These are phyloP conservation scores for Amborella trichopoda DNA, from an alignment of 164 flowering plant genomes.

Conservation along the genomic window DNA sequence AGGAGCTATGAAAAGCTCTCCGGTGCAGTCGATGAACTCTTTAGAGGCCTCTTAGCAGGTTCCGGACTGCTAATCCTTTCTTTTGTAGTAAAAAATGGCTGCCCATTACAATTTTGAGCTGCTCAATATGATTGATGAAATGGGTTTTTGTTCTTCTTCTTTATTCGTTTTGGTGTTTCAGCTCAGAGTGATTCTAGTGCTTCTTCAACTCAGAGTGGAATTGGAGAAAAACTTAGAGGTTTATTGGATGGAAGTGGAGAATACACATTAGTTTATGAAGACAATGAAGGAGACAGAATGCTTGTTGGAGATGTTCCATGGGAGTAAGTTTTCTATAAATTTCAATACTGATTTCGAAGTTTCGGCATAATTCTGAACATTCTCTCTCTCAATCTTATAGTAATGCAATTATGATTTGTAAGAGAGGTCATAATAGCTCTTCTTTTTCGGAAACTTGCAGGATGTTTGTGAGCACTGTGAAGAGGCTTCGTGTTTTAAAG, in stretches of 20 bases:
- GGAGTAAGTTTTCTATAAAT: conserved; percentile 31
- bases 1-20: conserved; percentile 75
- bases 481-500: conserved; percentile 45
- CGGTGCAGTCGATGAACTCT: conserved; percentile 75
- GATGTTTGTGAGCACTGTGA: conserved; percentile 49
- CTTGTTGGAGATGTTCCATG: conserved; percentile 96
- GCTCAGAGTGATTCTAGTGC: conserved; percentile 64
- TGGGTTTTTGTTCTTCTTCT: not conserved
- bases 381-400: not conserved
- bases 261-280: conserved; percentile 88
- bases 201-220: conserved; percentile 33
- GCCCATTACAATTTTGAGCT: too few relatives aligned
- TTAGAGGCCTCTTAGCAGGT: conserved; percentile 94
- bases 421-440: not conserved
- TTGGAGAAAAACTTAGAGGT: conserved; percentile 51
- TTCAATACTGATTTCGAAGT: not conserved
- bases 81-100: not conserved
- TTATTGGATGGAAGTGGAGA: conserved; percentile 81
- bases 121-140: not conserved
- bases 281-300: conserved; percentile 92
- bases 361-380: not conserved
- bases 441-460: conserved; percentile 16
- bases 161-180: conserved; percentile 14
- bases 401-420: not conserved
- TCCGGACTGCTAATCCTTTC: not conserved